Evolutionary conservation across 2,329 filamentous ascomycete species (phyloP).

Genomic region (Paramyrothecium sp.): DNA sequence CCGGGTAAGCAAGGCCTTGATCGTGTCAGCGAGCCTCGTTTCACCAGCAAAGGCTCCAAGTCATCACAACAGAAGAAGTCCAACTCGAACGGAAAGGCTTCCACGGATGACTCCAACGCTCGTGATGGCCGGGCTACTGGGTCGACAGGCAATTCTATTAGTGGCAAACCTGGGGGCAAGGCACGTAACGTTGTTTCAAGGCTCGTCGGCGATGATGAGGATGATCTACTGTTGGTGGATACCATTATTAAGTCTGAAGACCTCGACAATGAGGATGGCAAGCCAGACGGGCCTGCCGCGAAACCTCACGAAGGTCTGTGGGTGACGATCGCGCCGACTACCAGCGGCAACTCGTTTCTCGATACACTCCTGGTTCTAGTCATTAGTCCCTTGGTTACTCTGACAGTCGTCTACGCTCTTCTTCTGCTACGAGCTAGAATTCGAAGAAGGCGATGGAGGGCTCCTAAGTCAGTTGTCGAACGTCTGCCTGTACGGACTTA

Average conservation of each 20-base stretch:
- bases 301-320: slow-evolving; percentile 70
- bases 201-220: not conserved
- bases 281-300: not conserved
- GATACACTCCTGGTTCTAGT: slow-evolving; percentile 97
- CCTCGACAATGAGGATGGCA: not conserved
- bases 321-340: slow-evolving; percentile 94
- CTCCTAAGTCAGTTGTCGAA: slow-evolving; percentile 95
- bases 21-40: too few species aligned
- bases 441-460: slow-evolving; percentile 85
- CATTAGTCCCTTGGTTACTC: slow-evolving; percentile 85
- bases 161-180: not conserved
- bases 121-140: too few species aligned
- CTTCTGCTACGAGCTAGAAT: slow-evolving; percentile 86
- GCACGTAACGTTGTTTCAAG: not conserved
- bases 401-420: slow-evolving; percentile 89
- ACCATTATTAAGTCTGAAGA: not conserved
- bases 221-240: not conserved
- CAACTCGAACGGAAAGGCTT: too few species aligned
- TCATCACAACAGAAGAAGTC: too few species aligned
- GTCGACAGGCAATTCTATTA: not conserved
- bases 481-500: slow-evolving; percentile 94
- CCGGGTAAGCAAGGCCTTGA: too few species aligned
- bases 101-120: too few species aligned
- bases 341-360: slow-evolving; percentile 87
- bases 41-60: too few species aligned